Evolutionary conservation across 1,139 yeast species (phyloP), one percentile per base, ranked within the genome.

Genomic region (Geotrichum bryndzae): DNA sequence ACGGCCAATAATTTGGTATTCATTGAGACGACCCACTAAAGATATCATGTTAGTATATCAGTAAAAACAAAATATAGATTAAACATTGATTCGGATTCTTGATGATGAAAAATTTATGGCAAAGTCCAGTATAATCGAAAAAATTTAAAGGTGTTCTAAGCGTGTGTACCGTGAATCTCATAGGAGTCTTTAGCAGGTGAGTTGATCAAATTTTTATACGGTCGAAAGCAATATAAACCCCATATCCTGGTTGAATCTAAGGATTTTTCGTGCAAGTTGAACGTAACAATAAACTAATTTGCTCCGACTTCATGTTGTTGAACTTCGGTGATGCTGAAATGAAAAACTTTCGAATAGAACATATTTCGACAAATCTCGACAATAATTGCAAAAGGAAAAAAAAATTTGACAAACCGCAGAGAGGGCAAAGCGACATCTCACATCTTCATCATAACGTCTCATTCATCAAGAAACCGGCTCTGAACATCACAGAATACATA

Each of bases 1-100:
- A 84, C 99, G 97, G 84, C 99, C 99, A 83, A 94, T 94, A 81
- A 94, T 97, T 87, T 94, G 97, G 86, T 92, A 92, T 88, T 94
- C 98, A 87, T 87, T 89, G 82, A 91, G 89, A 87, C 96, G 91
- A 84, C 74, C 75, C 75, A 72, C 70, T 68, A 61, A 33, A 56
- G 56, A 38, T 23, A 27, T 31, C 46, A 58, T 50, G 55, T 41
- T 41, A 41, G 48, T 7, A 38, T 18, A 45, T 53, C 58, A 53
- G 53, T 52, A 27, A n/a, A 25, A 31, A 27, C 10, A 25, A 31
- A 27, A 18, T n/a, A 13, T 29, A 53, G 7, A 27, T 15, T 23
- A 13, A 50, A 10, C 18, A 53, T n/a, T 41, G 23, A n/a, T 41
- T 41, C 48, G 18, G 23, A 41, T 41, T 41, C 22, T 41, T 41